Base-by-base conservation (phyloP, 2,329 filamentous ascomycete species). In the Neofusicoccum laricinum region DNA sequence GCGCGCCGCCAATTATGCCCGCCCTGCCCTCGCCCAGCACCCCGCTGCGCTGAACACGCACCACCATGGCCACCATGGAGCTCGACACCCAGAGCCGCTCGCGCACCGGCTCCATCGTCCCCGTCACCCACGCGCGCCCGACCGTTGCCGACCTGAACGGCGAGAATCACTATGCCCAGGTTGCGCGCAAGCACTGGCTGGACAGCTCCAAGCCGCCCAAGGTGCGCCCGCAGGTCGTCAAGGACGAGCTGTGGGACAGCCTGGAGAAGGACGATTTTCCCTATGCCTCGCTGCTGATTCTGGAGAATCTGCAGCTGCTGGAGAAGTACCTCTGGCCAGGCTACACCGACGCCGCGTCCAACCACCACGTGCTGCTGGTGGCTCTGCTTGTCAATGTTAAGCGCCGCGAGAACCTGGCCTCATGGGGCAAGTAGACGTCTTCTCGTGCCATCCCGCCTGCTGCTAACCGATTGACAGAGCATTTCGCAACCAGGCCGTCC, bases 261-360 rank as follows among this genome's bases (percentile, higher is more conserved):
- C 80, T 99, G 70, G 93, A 97, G 78, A 88, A 88, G 68, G 90
- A 93, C 63, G 84, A 86, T 63, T 98, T 97, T 73, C 83, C 86
- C 38, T 87, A 90, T 75, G 90, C 88, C 75, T 90, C 90, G 4
- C 84, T 99, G 21, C 81, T 96, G 68, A 85, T 91, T 30, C 84
- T 99, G 63, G 95, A 99, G 78, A 94, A 93, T 70, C 79, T 98
- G 70, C 95, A 97, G 80, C 88, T 93, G 46, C 79, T 99, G 65
- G 95, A 99, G 77, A 90, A 85, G 89, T 98, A 96, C 74, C 84
- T 99, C 32, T 99, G 95, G 95, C 95, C 95, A 50, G 92, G 90
- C 59, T 99, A 96, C 75, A 88, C 86, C 12, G 91, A 96, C 68
- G 88, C 95, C 71, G 88, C 92, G 3, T 96, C 94, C 36, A 96